These are phyloP conservation scores for Cudoniella acicularis DNA, from an alignment of 495 filamentous ascomycete genomes.

Conservation along the genomic window DNA sequence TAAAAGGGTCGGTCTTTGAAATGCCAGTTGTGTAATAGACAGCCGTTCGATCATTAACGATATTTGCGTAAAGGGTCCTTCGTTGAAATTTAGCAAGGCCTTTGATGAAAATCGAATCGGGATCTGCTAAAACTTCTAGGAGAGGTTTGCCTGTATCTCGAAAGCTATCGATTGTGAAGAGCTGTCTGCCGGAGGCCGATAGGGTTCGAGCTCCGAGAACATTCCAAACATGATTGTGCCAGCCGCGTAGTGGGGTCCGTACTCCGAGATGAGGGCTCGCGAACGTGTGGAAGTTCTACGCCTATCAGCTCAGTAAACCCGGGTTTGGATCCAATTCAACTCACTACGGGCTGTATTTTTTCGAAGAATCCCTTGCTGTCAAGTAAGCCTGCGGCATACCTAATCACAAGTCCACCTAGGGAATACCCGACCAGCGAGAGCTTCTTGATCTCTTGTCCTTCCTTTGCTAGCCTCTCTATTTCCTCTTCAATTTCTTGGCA, in stretches of 20 bases:
- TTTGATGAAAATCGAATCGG: slow-evolving; percentile 78
- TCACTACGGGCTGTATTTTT: slow-evolving; percentile 68
- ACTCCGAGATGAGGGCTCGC: slow-evolving; percentile 88
- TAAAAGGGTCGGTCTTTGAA: slow-evolving; percentile 69
- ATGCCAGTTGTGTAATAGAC: slow-evolving; percentile 80
- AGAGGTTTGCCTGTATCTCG: slow-evolving; percentile 75
- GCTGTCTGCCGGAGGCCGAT: slow-evolving; percentile 76
- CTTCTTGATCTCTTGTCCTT: slow-evolving; percentile 71
- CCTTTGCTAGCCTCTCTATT: slow-evolving; percentile 57
- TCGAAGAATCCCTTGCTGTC: slow-evolving; percentile 77
- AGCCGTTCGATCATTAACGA: slow-evolving; percentile 76
- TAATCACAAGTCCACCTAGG: slow-evolving; percentile 78
- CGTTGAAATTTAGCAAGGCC: slow-evolving; percentile 71
- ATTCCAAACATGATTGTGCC: slow-evolving; percentile 66
- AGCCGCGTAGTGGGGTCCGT: slow-evolving; percentile 61
- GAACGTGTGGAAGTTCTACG: slow-evolving; percentile 87
- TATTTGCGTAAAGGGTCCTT: slow-evolving; percentile 75
- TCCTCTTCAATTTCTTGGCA: slow-evolving; percentile 84
- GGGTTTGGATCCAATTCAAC: background rate
- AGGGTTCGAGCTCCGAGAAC: slow-evolving; percentile 71
- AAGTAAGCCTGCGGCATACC: slow-evolving; percentile 84
- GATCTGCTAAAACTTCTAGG: slow-evolving; percentile 77
- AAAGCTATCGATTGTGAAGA: slow-evolving; percentile 85
- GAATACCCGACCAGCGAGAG: slow-evolving; percentile 88
- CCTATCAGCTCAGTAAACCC: background rate